Percentiles rank a stretch among this genome's conserved stretches.
phyloP scores from a whole-genome alignment of 306 rosid genomes.

The Castanea sativa region DNA sequence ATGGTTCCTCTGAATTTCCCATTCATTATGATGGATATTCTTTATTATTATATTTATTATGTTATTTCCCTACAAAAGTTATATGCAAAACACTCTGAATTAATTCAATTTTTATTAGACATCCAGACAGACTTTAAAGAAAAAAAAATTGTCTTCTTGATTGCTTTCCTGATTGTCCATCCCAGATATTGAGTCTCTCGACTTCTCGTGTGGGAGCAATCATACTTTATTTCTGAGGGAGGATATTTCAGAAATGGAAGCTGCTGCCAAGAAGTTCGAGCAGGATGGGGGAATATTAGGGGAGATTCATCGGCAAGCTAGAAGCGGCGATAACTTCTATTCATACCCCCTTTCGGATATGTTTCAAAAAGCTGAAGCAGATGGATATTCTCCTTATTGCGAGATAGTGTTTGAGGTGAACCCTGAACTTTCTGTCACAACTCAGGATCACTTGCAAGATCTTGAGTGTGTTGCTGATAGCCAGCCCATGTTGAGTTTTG shows the following conservation, averaged over 20 bases:
- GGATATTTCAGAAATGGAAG: conserved; percentile 79
- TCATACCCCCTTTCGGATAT: conserved; percentile 49
- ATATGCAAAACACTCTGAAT: neutral
- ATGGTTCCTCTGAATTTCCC: neutral
- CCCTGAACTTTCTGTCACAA: conserved; percentile 27
- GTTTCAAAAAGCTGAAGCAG: conserved; percentile 58
- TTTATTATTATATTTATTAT: too few relatives aligned
- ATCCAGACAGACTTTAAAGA: neutral
- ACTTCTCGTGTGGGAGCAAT: conserved; percentile 65
- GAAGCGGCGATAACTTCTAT: conserved; percentile 53
- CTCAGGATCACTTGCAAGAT: conserved; percentile 38
- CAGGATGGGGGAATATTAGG: conserved; percentile 50
- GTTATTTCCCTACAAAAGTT: neutral
- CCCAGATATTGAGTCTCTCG: conserved; percentile 65
- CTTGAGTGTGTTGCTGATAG: conserved; percentile 35
- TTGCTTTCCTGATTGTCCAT: conserved; percentile 4
- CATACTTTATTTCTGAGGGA: conserved; percentile 61
- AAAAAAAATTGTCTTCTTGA: neutral
- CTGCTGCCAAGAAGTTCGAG: conserved; percentile 80
- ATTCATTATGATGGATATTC: neutral
- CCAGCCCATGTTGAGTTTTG: conserved; percentile 23
- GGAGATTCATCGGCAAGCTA: conserved; percentile 46
- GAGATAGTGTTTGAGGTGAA: conserved; percentile 50
- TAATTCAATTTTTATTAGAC: neutral
- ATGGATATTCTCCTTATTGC: conserved; percentile 71